Evolutionary conservation across 2,329 filamentous ascomycete species (phyloP).

Genomic region (Aspergillus ibericus): DNA sequence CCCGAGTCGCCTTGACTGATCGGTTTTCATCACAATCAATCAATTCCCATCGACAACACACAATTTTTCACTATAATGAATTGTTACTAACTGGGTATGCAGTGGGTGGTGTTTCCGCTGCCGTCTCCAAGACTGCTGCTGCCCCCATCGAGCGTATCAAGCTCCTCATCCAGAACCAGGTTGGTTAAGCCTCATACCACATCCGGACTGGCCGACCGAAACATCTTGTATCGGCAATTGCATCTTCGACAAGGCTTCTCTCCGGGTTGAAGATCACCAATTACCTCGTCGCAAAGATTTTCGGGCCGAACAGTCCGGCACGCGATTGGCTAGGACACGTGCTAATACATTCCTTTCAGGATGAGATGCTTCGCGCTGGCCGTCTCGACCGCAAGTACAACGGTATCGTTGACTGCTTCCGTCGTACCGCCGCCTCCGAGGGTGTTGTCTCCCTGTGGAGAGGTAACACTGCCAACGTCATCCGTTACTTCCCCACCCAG

Average conservation of each 20-base stretch:
- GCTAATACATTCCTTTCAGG: slow-evolving; percentile 54
- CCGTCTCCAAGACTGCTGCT: slow-evolving; percentile 99
- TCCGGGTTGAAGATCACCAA: neutral
- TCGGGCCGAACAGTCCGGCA: slow-evolving; percentile 1
- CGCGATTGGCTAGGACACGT: neutral
- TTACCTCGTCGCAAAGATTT: slow-evolving; percentile 10
- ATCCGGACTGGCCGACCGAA: neutral
- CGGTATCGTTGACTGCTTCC: slow-evolving; percentile 95
- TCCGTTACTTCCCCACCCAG: slow-evolving; percentile 99
- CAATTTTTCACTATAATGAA: too few relatives aligned
- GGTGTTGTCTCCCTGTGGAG: slow-evolving; percentile 96
- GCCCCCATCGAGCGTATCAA: slow-evolving; percentile 99
- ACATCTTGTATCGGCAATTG: neutral
- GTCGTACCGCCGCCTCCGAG: slow-evolving; percentile 83
- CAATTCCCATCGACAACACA: slow-evolving; percentile 8
- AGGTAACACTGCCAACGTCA: slow-evolving; percentile 99
- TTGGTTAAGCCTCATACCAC: slow-evolving; percentile 53
- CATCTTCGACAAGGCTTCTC: neutral
- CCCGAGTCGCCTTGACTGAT: slow-evolving; percentile 1
- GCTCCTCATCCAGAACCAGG: slow-evolving; percentile 99
- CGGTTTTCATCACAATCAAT: slow-evolving; percentile 8
- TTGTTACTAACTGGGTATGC: slow-evolving; percentile 51
- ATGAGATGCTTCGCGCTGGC: slow-evolving; percentile 99
- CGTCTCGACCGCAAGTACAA: slow-evolving; percentile 97
- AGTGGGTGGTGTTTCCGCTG: slow-evolving; percentile 99